Evolutionary conservation across 306 rosid genomes (phyloP).

Genomic region (Malus sieversii): DNA sequence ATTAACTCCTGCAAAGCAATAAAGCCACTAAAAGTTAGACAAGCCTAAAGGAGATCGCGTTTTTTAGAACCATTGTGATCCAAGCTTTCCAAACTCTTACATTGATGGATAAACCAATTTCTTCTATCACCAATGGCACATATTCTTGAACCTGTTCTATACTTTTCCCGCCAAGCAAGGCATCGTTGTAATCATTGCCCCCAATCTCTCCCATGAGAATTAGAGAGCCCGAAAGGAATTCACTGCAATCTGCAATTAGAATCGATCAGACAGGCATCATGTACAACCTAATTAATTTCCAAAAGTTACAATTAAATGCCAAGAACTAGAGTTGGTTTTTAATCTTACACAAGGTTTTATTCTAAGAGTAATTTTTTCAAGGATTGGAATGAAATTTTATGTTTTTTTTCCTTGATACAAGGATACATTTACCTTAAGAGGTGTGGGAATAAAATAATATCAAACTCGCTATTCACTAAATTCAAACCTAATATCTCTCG

Average conservation of each 20-base stretch:
- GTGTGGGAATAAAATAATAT: no score
- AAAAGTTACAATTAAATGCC: no score
- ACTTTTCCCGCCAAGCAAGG: constrained; percentile 5
- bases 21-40: not conserved
- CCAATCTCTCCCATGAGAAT: constrained; percentile 60
- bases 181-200: constrained; percentile 47
- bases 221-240: constrained; percentile 30
- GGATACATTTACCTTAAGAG: no score
- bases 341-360: no score
- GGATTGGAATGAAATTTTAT: no score
- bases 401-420: no score
- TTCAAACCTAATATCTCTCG: no score
- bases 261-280: not conserved
- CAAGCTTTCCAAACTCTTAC: constrained; percentile 1
- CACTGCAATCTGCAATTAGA: constrained; percentile 24
- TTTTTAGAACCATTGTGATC: not conserved
- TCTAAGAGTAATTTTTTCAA: no score
- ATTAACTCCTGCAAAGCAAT: not conserved
- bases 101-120: constrained; percentile 25
- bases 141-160: constrained; percentile 22
- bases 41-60: not conserved
- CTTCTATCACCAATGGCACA: constrained; percentile 19
- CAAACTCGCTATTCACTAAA: no score
- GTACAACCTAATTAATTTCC: no score
- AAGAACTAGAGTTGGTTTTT: no score